phyloP scores from a whole-genome alignment of 2,329 filamentous ascomycete species.

The Tolypocladium album region DNA sequence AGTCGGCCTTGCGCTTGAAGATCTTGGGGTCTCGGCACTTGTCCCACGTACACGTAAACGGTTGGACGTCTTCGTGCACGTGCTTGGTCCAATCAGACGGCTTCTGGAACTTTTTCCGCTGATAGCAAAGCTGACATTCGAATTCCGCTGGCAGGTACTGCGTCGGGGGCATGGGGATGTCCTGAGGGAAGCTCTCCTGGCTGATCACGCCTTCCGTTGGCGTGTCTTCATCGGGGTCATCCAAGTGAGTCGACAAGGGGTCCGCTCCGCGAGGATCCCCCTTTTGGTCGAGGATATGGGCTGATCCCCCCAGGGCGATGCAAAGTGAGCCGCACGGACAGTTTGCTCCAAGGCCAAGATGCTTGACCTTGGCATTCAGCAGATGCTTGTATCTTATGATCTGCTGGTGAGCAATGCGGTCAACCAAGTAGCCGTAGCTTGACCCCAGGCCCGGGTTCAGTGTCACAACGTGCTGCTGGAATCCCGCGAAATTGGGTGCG shows the following conservation, averaged over 20 bases:
- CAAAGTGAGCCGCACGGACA: slow-evolving; percentile 57
- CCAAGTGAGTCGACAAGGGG: slow-evolving; percentile 39
- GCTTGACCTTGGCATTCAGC: slow-evolving; percentile 58
- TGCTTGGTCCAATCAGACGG: slow-evolving; percentile 97
- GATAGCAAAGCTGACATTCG: slow-evolving; percentile 82
- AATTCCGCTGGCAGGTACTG: slow-evolving; percentile 72
- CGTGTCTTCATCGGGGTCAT: slow-evolving; percentile 52
- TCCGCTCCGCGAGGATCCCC: slow-evolving; percentile 50
- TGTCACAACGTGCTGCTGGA: slow-evolving; percentile 60
- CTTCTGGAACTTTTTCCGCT: slow-evolving; percentile 75
- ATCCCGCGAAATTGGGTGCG: slow-evolving; percentile 63
- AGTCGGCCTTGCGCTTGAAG: slow-evolving; percentile 92
- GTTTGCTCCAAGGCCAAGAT: slow-evolving; percentile 48
- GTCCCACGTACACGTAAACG: slow-evolving; percentile 86
- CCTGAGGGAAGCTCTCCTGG: slow-evolving; percentile 64
- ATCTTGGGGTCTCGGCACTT: slow-evolving; percentile 76
- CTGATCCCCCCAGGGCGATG: slow-evolving; percentile 54
- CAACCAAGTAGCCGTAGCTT: slow-evolving; percentile 53
- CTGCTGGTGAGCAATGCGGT: slow-evolving; percentile 76
- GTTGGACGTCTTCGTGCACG: slow-evolving; percentile 85
- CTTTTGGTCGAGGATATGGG: slow-evolving; percentile 48
- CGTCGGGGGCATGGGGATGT: slow-evolving; percentile 75
- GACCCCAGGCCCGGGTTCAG: slow-evolving; percentile 61
- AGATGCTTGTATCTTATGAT: slow-evolving; percentile 68
- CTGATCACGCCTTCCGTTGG: slow-evolving; percentile 58